Evolutionary conservation across 2,329 filamentous ascomycete species (phyloP).

Genomic region (Calonectria pauciramosa): DNA sequence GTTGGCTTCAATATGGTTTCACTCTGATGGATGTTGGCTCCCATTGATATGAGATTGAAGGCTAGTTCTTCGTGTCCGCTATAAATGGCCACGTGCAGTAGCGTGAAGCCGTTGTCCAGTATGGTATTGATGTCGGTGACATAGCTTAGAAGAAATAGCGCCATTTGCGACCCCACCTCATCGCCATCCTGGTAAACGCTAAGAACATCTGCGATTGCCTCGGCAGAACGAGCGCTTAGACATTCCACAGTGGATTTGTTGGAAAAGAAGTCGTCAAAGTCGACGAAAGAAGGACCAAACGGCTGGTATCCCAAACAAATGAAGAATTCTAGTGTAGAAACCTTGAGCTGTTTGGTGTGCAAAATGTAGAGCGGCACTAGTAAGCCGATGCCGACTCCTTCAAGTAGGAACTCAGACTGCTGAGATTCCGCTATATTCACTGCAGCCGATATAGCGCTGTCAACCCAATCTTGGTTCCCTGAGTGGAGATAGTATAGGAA

Average conservation of each 20-base stretch:
- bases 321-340: background rate
- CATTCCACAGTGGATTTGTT: background rate
- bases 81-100: background rate
- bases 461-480: background rate
- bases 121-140: background rate
- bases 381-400: background rate
- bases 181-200: background rate
- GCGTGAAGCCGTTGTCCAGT: background rate
- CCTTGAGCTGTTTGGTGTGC: background rate
- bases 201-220: background rate
- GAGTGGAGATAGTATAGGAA: background rate
- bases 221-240: background rate
- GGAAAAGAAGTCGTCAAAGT: background rate
- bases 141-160: background rate
- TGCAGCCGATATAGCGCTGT: background rate
- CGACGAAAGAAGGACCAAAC: background rate
- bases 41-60: background rate
- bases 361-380: background rate
- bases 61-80: background rate
- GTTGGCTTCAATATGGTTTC: background rate
- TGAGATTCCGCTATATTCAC: background rate
- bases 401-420: background rate
- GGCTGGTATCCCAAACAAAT: background rate
- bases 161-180: background rate
- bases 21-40: background rate